Evolutionary conservation across 306 rosid genomes (phyloP), one percentile per base, ranked within the genome.

Genomic region (Casuarina equisetifolia): DNA sequence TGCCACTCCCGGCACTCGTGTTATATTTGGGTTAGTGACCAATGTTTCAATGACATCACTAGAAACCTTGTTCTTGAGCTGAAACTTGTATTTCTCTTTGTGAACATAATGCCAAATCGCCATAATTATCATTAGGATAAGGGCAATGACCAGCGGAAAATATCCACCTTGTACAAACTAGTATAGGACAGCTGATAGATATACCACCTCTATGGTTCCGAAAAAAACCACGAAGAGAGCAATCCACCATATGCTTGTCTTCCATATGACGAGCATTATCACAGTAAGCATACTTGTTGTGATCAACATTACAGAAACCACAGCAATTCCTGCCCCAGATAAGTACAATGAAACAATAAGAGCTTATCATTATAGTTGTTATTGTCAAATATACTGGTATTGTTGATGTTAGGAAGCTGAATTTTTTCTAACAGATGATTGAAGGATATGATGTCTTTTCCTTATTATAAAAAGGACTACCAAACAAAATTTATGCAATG

Each of bases 101-200:
- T 91, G 87, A 2, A 94, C 96, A 69, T 91, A 91, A 48, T 93
- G 96, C 98, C 98, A 93, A 0, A 70, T 82, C 45, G 84, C 86
- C 98, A 91, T 93, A 3, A 88, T 5, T 13, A 69, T 6, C 58
- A 88, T 87, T 49, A 91, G 76, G 70, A 89, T 45, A 17, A 79
- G 0, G 16, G 98, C 84, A 25, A 79, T 80, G 11, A 66, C 82
- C 8, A 94, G 61, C 2, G 98, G 98, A 64, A 94, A 87, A 70
- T 46, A 94, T 1, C 98, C 97, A 4, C 98, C 98, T 45, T 82
- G 85, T 0, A 76, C 20, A 78, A 93, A 93, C 81, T 93, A 91
- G 78, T 85, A 88, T 16, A 90, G n/a, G 43, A 87, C 90, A 9
- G 97, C 48, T 6, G 97, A 63, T 6, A 81, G 39, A 66, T 90